Evolutionary conservation across 2,329 filamentous ascomycete species (phyloP).

Genomic region (Chrysosporium queenslandicum): DNA sequence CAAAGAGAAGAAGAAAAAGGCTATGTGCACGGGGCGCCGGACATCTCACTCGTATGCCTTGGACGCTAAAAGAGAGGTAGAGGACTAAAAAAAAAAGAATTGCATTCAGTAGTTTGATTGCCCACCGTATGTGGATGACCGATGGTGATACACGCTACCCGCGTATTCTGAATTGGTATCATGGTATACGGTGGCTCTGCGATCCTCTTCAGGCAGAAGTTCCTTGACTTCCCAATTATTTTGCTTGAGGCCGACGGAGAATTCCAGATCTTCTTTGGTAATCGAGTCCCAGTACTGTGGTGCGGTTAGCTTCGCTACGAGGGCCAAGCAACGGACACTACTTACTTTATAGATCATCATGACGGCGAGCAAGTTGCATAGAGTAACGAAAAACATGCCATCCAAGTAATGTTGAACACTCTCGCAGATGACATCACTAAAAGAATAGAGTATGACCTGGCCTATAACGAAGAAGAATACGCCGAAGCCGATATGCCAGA

Average conservation of each 20-base stretch:
- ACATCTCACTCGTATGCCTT: background rate
- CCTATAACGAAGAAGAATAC: conserved; percentile 84
- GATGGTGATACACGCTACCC: conserved; percentile 36
- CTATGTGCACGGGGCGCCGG: background rate
- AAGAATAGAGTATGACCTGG: conserved; percentile 85
- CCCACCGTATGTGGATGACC: conserved; percentile 29
- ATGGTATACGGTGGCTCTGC: conserved; percentile 60
- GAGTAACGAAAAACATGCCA: conserved; percentile 84
- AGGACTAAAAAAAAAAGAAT: background rate
- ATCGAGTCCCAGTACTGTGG: conserved; percentile 95
- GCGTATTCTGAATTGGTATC: conserved; percentile 44
- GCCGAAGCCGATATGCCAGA: conserved; percentile 84
- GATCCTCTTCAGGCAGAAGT: conserved; percentile 68
- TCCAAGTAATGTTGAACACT: conserved; percentile 85
- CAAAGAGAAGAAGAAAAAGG: background rate
- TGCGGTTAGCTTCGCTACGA: conserved; percentile 23
- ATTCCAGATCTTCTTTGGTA: conserved; percentile 94
- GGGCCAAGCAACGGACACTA: conserved; percentile 8
- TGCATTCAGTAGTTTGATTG: conserved; percentile 28
- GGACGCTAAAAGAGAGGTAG: background rate
- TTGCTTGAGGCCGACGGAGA: conserved; percentile 86
- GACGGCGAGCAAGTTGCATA: conserved; percentile 84
- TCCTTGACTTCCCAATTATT: conserved; percentile 99
- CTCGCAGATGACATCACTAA: conserved; percentile 75
- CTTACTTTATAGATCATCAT: conserved; percentile 99